Conservation (phyloP, 75 land plant genomes). For the Selaginella tamariscina region DNA sequence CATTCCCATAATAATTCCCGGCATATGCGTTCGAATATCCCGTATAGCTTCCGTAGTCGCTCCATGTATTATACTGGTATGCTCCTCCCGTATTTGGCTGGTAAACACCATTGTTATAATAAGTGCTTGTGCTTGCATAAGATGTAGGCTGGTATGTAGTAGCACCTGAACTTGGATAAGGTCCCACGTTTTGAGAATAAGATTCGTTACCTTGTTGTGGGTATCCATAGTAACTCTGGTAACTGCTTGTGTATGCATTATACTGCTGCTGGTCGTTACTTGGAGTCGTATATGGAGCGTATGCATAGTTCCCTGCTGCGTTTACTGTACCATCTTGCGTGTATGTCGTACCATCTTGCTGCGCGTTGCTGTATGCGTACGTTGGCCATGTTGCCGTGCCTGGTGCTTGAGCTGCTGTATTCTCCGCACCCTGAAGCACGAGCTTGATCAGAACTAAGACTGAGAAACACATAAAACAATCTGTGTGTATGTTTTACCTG, state of each 20-base stretch:
- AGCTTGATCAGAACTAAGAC: too few relatives aligned
- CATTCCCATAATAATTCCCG: background rate
- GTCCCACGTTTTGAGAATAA: constrained; percentile 53
- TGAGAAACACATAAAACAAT: too few relatives aligned
- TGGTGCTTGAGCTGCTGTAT: background rate
- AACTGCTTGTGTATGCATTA: constrained; percentile 16
- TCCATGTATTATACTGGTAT: constrained; percentile 56
- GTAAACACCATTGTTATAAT: constrained; percentile 68
- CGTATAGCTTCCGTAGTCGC: constrained; percentile 17
- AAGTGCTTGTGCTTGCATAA: constrained; percentile 52
- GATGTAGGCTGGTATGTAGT: constrained; percentile 75
- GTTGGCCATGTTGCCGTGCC: too few relatives aligned
- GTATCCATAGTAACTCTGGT: constrained; percentile 41
- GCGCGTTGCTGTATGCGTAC: too few relatives aligned
- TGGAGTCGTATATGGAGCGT: background rate
- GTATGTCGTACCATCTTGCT: background rate
- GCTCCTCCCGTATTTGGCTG: constrained; percentile 63
- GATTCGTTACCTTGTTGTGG: constrained; percentile 54
- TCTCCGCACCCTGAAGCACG: too few relatives aligned
- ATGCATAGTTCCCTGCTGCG: background rate
- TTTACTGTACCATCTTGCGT: background rate
- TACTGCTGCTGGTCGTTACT: background rate
- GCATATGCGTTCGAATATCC: background rate
- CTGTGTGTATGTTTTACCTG: background rate
- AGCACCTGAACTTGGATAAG: constrained; percentile 49